A percentile compares a stretch with the other conserved stretches of the same genome.
phyloP scores from a whole-genome alignment of 805 yeast species.

The Cyberlindnera suaveolens region DNA sequence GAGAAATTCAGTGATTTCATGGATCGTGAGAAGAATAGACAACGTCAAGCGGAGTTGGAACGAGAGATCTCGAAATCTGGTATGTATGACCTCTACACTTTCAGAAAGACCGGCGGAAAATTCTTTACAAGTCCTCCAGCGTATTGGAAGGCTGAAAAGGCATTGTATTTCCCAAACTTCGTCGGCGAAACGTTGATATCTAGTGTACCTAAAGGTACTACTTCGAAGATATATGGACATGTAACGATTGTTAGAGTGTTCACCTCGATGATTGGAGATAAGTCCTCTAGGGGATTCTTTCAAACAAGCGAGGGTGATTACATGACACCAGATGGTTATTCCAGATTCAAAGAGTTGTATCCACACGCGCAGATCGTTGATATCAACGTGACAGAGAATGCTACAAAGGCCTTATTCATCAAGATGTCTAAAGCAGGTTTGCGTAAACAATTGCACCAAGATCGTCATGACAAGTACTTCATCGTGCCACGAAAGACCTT shows the following conservation, averaged over 20 bases:
- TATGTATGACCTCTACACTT: slow-evolving; percentile 57
- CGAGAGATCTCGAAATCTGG: slow-evolving; percentile 62
- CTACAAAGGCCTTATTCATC: slow-evolving; percentile 60
- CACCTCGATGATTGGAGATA: slow-evolving; percentile 65
- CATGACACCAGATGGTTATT: slow-evolving; percentile 35
- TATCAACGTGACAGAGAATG: slow-evolving; percentile 67
- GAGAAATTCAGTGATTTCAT: slow-evolving; percentile 41
- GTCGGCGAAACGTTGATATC: slow-evolving; percentile 45
- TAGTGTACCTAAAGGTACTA: slow-evolving; percentile 22
- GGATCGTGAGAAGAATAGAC: slow-evolving; percentile 40
- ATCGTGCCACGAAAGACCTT: slow-evolving; percentile 57
- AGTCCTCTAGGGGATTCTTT: slow-evolving; percentile 58
- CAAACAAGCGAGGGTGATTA: slow-evolving; percentile 37
- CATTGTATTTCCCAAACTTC: slow-evolving; percentile 81
- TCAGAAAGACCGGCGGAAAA: slow-evolving; percentile 75
- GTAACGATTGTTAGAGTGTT: slow-evolving; percentile 61
- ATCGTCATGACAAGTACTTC: slow-evolving; percentile 53
- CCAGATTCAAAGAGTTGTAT: slow-evolving; percentile 31
- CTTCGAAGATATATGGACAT: slow-evolving; percentile 39
- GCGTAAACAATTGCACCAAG: slow-evolving; percentile 37
- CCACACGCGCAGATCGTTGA: slow-evolving; percentile 70
- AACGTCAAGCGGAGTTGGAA: slow-evolving; percentile 48
- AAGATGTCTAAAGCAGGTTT: slow-evolving; percentile 43
- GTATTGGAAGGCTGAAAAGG: slow-evolving; percentile 63
- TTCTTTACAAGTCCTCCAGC: slow-evolving; percentile 79